A percentile compares a stretch with the other conserved stretches of the same genome.
phyloP scores from a whole-genome alignment of 2,329 filamentous ascomycete species.

The Emydomyces testavorans region DNA sequence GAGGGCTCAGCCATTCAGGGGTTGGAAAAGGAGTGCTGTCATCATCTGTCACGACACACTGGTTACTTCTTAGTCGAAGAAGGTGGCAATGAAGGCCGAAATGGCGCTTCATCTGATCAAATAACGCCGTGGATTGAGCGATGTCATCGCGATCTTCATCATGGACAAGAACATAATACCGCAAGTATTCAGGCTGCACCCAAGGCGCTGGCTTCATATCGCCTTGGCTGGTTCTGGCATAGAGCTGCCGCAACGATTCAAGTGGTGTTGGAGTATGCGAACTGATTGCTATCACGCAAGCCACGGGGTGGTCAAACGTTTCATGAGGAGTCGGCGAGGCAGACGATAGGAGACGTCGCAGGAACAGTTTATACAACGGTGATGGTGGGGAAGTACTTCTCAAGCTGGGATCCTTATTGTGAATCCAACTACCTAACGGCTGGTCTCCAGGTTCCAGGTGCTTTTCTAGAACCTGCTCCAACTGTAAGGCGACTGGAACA shows the following conservation, averaged over 20 bases:
- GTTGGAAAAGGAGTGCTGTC: constrained; percentile 72
- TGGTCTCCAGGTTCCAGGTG: constrained; percentile 66
- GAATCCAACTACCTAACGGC: constrained; percentile 25
- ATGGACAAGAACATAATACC: constrained; percentile 93
- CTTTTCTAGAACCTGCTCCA: constrained; percentile 69
- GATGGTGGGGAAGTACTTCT: constrained; percentile 43
- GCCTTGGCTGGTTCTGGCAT: constrained; percentile 71
- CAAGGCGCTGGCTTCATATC: constrained; percentile 64
- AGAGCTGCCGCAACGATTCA: constrained; percentile 72
- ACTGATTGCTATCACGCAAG: constrained; percentile 88
- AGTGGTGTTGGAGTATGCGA: constrained; percentile 75
- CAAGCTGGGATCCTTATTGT: constrained; percentile 20
- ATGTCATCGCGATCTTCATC: constrained; percentile 95
- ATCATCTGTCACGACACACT: constrained; percentile 80
- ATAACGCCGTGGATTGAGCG: constrained; percentile 72
- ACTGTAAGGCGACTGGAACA: constrained; percentile 40
- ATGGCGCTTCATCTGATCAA: constrained; percentile 99
- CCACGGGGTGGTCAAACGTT: constrained; percentile 88
- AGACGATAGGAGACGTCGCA: constrained; percentile 71
- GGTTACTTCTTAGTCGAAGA: constrained; percentile 68
- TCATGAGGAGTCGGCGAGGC: constrained; percentile 72
- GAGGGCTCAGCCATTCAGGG: constrained; percentile 79
- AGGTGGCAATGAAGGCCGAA: constrained; percentile 93
- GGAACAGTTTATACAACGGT: constrained; percentile 73
- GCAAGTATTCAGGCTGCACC: constrained; percentile 82